Conservation (phyloP, 108 stramenopile species). For the Cyclotella cryptica region DNA sequence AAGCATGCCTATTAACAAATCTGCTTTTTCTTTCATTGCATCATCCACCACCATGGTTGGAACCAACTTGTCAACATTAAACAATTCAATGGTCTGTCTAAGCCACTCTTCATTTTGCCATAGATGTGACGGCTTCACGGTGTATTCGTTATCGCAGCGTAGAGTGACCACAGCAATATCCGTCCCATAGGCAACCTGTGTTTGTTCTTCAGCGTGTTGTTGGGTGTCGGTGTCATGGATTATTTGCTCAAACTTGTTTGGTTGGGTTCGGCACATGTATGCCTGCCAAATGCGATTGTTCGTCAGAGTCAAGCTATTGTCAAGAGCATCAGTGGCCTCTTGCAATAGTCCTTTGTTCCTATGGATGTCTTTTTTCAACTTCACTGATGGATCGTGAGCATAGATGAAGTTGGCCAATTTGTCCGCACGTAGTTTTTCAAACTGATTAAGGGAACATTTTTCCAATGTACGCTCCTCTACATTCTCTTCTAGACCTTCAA, state of each 20-base stretch:
- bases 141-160: too few species aligned
- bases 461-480: neutral
- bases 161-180: too few species aligned
- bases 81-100: neutral
- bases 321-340: neutral
- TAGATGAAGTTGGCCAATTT: neutral
- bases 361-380: neutral
- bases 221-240: too few species aligned
- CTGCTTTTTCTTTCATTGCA: slow-evolving; percentile 15
- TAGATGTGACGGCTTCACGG: too few species aligned
- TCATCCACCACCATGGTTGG: neutral
- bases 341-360: neutral
- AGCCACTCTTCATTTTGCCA: neutral
- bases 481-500: neutral
- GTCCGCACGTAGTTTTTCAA: neutral
- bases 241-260: too few species aligned
- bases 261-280: too few species aligned
- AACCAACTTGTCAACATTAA: neutral
- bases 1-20: slow-evolving; percentile 8
- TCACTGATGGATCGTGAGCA: neutral
- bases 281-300: too few species aligned
- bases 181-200: too few species aligned
- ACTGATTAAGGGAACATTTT: neutral
- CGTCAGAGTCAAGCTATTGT: too few species aligned
- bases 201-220: too few species aligned